These are phyloP conservation scores for Fusarium sp. DNA, from an alignment of 2,329 filamentous ascomycete genomes.

Conservation along the genomic window DNA sequence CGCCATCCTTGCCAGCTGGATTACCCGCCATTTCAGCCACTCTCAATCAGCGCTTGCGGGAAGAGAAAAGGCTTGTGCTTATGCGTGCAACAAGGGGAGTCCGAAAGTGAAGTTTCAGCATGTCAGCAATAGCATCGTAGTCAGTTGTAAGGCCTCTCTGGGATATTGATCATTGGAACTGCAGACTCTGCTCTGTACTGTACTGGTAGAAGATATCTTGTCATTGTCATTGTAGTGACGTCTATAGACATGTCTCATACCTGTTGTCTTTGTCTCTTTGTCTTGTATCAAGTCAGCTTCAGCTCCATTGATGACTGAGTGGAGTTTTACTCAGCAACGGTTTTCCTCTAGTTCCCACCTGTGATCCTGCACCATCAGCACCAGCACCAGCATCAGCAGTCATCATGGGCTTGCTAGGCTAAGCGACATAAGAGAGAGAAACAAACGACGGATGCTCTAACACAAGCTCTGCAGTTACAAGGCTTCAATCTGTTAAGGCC, in stretches of 20 bases:
- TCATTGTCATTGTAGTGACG: background rate
- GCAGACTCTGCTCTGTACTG: background rate
- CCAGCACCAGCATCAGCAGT: constrained; percentile 25
- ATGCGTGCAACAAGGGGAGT: constrained; percentile 8
- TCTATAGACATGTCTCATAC: background rate
- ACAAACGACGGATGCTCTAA: background rate
- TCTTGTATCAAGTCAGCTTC: constrained; percentile 15
- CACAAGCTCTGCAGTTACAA: background rate
- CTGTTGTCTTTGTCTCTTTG: constrained; percentile 3
- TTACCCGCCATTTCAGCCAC: constrained; percentile 34
- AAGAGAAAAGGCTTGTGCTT: constrained; percentile 23
- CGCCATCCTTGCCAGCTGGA: constrained; percentile 22
- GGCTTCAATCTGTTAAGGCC: too few species aligned
- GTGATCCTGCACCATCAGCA: constrained; percentile 19
- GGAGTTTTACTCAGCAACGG: background rate
- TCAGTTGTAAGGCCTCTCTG: background rate
- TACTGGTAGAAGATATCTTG: background rate
- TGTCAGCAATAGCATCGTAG: background rate
- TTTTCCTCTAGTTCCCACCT: constrained; percentile 21
- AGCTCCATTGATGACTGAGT: constrained; percentile 17
- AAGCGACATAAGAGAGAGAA: background rate
- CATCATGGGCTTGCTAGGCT: constrained; percentile 1
- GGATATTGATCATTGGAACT: too few species aligned
- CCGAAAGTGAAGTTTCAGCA: constrained; percentile 8
- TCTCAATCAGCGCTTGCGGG: constrained; percentile 25